Percentiles rank a stretch among this genome's conserved stretches.
Evolutionary conservation across 2,329 filamentous ascomycete genomes (phyloP).

Genomic region (Neonectria hederae): DNA sequence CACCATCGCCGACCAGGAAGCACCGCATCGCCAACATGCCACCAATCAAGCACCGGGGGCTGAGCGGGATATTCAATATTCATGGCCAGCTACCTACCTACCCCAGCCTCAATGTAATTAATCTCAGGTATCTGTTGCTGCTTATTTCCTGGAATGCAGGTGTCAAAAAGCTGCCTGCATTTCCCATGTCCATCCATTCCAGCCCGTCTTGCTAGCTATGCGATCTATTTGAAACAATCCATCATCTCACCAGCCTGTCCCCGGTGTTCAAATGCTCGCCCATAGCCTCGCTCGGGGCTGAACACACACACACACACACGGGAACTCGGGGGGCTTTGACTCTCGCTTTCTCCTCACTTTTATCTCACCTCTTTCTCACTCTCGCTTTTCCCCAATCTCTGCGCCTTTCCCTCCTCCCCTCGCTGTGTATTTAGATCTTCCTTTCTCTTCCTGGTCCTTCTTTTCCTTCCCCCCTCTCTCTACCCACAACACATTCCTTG

Average conservation of each 20-base stretch:
- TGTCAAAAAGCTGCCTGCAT: neutral
- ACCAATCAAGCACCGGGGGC: neutral
- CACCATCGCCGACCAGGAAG: neutral
- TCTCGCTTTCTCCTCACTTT: neutral
- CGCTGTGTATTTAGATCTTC: constrained; percentile 1
- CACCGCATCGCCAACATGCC: neutral
- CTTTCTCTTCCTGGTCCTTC: neutral
- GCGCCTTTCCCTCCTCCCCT: neutral
- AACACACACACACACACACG: neutral
- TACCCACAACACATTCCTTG: constrained; percentile 10
- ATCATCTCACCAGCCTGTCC: constrained; percentile 26
- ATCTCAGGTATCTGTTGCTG: neutral
- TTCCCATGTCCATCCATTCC: neutral
- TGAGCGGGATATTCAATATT: neutral
- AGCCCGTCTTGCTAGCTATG: constrained; percentile 17
- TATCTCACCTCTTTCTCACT: constrained; percentile 1
- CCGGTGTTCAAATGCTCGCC: neutral
- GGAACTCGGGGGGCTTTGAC: neutral
- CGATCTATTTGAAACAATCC: constrained; percentile 39
- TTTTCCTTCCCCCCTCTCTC: neutral
- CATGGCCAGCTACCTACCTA: neutral
- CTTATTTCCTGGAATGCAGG: neutral
- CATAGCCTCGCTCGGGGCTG: neutral
- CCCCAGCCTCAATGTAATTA: neutral
- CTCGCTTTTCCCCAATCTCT: neutral